Evolutionary conservation across 1,139 yeast genomes (phyloP).

Genomic region (Blastobotrys aristatus): DNA sequence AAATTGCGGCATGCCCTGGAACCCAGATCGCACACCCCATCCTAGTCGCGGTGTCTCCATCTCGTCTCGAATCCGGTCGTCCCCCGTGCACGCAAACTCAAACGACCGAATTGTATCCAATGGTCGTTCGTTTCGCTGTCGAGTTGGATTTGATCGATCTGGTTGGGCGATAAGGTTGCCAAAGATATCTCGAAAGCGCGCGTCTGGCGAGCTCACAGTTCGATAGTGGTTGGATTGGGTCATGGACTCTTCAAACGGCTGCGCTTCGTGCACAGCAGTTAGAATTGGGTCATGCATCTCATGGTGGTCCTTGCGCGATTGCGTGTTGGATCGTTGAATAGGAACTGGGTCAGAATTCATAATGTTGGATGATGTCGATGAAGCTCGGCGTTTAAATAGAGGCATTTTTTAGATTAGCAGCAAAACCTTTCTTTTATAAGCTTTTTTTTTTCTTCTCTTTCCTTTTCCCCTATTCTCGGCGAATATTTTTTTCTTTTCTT

Average conservation of each 20-base stretch:
- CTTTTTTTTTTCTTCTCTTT: neutral
- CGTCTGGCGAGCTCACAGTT: conserved; percentile 41
- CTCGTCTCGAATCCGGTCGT: conserved; percentile 66
- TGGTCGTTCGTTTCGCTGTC: conserved; percentile 91
- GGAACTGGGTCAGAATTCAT: conserved; percentile 20
- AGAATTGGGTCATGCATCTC: conserved; percentile 81
- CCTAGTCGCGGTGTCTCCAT: conserved; percentile 74
- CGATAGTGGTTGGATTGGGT: conserved; percentile 35
- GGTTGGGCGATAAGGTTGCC: conserved; percentile 71
- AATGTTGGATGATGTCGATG: conserved; percentile 2
- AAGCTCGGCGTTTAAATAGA: conserved; percentile 20
- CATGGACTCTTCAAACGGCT: conserved; percentile 82
- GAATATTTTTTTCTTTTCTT: neutral
- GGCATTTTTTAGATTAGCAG: conserved; percentile 18
- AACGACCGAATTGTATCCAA: conserved; percentile 88
- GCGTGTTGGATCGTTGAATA: conserved; percentile 15
- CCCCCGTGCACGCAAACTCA: conserved; percentile 92
- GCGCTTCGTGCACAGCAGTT: conserved; percentile 88
- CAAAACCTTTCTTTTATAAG: neutral
- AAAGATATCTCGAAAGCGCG: conserved; percentile 65
- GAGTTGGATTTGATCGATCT: conserved; percentile 87
- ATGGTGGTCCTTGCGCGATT: conserved; percentile 22
- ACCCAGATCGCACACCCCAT: conserved; percentile 64
- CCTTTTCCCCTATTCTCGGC: no score
- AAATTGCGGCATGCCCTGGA: conserved; percentile 41